Base-by-base conservation (phyloP, 768 basidiomycete species). In the Tremella mesenterica region DNA sequence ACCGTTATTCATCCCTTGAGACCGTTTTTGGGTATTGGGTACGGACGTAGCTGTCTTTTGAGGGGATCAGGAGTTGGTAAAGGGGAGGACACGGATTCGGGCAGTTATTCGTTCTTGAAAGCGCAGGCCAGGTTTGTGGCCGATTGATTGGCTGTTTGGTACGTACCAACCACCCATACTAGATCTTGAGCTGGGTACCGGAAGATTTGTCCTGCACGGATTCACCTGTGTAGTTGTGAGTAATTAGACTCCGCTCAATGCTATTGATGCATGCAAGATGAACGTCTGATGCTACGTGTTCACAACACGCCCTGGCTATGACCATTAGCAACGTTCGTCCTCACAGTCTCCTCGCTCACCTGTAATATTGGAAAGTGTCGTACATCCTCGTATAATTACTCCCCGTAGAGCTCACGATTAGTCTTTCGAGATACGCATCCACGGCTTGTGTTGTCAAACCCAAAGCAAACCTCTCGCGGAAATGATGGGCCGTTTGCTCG, bases 351-450 rank as follows among this genome's bases (percentile, higher is more conserved):
- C 4, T 41, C 4, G 57, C 68, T 58, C 44, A 70, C 68, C 58
- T 60, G 50, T 70, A 70, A 53, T 70, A 70, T 52, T 70, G 68
- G 57, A 70, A 70, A 4, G 89, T 95, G 74, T 99, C 95, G 70
- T 99, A 99, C 29, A 97, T 74, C 60, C 91, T 79, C 31, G 95
- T 97, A 85, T 92, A 97, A 57, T 87, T 84, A 28, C 88, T 92
- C 12, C 88, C 90, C 43, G 95, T 75, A 0, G 92, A 93, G 50
- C 80, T 85, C 57, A 95, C 84, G 58, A 99, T 86, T 41, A 99
- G 77, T 44, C 84, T 78, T 59, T 96, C 89, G n/a, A 95, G 79
- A 66, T 93, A 83, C 30, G 90, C 88, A 38, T 83, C 88, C 26
- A 92, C 84, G 30, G 78, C 38, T 78, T 70, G 80, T 58, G 92